Evolutionary conservation across 2,329 filamentous ascomycete species (phyloP), one percentile per base, ranked within the genome.

Genomic region (Pezicula carpinea): DNA sequence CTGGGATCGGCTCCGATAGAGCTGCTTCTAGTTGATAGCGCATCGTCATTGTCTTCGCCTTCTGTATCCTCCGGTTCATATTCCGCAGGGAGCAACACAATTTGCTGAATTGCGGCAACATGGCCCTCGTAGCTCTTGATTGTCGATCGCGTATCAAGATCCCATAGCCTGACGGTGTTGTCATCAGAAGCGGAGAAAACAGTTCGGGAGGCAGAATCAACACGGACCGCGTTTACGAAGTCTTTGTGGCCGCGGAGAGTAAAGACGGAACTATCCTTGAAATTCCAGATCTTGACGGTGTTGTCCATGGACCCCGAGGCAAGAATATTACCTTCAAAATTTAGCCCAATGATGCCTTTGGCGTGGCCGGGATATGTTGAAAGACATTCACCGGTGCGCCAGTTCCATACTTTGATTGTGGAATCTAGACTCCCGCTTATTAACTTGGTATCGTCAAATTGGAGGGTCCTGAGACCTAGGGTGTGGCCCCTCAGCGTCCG

Each of bases 151-250:
- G 86, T 88, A 62, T 96, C 89, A 31, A 99, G 74, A 60, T 97
- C 92, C 92, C 92, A 96, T 2, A 99, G 75, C 58, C 90, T 89
- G 56, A 95, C 82, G 0, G 87, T 93, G 62, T 89, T 85, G 65
- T 99, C 93, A 63, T 99, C 93, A 0, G 90, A 96, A 1, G 90
- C 90, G 0, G 92, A 96, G 61, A 97, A 86, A 3, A 97, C 77
- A 0, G 91, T 96, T 13, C 89, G 83, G 8, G 89, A 95, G 1
- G 78, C 70, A 0, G 83, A 77, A 64, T 99, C 90, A 32, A 99
- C 80, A 55, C 86, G 85, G 26, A 97, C 92, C n/a, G 88, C 85
- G 67, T 99, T 99, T 59, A 99, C 91, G 88, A 92, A 97, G 65
- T 97, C 91, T 0, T 76, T 81, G 64, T 99, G 93, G 7, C 91